A percentile compares a stretch with the other conserved stretches of the same genome.
Evolutionary conservation across 1,284 basidiomycete species (phyloP).

Genomic region (Rhizoctonia solani): DNA sequence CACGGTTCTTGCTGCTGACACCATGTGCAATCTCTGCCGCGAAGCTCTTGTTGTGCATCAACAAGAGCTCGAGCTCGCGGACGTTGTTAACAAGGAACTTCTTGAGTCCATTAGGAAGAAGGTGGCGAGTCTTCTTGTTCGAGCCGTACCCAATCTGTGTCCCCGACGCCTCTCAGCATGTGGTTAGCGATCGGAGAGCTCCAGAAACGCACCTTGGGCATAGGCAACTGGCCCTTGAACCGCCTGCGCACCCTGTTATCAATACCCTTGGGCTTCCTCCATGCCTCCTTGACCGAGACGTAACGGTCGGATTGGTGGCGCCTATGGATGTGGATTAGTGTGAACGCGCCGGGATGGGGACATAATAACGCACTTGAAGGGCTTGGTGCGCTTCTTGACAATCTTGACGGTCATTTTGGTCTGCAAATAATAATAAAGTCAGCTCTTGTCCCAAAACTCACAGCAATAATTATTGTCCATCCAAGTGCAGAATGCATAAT

Average conservation of each 20-base stretch:
- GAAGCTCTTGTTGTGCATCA: conserved; percentile 98
- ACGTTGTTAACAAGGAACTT: conserved; percentile 93
- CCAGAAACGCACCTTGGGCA: conserved; percentile 78
- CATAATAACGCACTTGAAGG: conserved; percentile 82
- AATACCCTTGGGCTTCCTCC: conserved; percentile 98
- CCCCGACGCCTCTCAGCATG: neutral
- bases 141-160: conserved; percentile 81
- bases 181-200: neutral
- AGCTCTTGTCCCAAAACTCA: conserved; percentile 7
- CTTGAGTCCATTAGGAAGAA: conserved; percentile 92
- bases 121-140: conserved; percentile 92
- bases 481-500: neutral
- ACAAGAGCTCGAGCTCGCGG: conserved; percentile 87
- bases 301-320: conserved; percentile 98
- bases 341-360: conserved; percentile 20
- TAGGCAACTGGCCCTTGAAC: conserved; percentile 93
- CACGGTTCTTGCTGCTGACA: conserved; percentile 96
- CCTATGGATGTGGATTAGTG: conserved; percentile 52
- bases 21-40: conserved; percentile 97
- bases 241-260: conserved; percentile 94
- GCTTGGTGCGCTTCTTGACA: conserved; percentile 95
- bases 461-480: conserved; percentile 5
- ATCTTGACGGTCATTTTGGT: conserved; percentile 78
- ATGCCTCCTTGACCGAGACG: conserved; percentile 92
- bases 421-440: neutral